Percentiles rank a stretch among this genome's conserved stretches.
phyloP scores from a whole-genome alignment of 768 basidiomycete genomes.

The Dacryopinax primogenitus region DNA sequence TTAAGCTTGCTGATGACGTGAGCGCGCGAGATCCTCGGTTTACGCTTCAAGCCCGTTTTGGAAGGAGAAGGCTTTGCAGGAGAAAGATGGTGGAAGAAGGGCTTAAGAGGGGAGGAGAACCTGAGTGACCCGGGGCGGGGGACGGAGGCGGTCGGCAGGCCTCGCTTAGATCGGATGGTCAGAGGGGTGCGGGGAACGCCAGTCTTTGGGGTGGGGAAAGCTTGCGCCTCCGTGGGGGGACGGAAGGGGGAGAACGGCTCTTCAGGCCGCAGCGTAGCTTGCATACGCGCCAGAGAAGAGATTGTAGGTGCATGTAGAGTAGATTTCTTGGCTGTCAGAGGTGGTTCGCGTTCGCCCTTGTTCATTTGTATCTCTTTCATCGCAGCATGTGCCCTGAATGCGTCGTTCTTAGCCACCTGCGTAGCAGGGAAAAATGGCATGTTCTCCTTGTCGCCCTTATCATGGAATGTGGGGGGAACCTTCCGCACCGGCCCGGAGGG shows the following conservation, averaged over 20 bases:
- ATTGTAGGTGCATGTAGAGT: constrained; percentile 62
- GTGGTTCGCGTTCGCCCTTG: neutral
- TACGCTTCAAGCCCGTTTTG: constrained; percentile 27
- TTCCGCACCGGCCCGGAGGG: too few relatives aligned
- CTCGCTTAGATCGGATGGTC: neutral
- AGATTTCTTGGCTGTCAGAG: constrained; percentile 30
- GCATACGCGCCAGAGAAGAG: constrained; percentile 56
- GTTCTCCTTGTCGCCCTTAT: too few relatives aligned
- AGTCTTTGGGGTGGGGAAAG: neutral
- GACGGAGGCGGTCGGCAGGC: neutral
- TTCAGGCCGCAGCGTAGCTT: constrained; percentile 11
- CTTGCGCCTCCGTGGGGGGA: too few relatives aligned
- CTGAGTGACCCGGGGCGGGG: neutral
- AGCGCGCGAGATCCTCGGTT: constrained; percentile 68
- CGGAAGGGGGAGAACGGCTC: too few relatives aligned
- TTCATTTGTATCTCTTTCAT: neutral
- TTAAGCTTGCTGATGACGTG: constrained; percentile 66
- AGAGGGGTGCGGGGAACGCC: neutral
- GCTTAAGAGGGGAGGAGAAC: neutral
- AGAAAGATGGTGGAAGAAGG: neutral
- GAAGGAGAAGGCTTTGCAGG: neutral
- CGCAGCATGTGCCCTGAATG: too few relatives aligned
- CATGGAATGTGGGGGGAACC: too few relatives aligned
- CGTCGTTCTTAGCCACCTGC: too few relatives aligned
- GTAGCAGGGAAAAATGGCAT: too few relatives aligned